Percentiles rank a stretch among this genome's conserved stretches.
phyloP scores from a whole-genome alignment of 768 basidiomycete species.

The Dacryopinax spathularia region DNA sequence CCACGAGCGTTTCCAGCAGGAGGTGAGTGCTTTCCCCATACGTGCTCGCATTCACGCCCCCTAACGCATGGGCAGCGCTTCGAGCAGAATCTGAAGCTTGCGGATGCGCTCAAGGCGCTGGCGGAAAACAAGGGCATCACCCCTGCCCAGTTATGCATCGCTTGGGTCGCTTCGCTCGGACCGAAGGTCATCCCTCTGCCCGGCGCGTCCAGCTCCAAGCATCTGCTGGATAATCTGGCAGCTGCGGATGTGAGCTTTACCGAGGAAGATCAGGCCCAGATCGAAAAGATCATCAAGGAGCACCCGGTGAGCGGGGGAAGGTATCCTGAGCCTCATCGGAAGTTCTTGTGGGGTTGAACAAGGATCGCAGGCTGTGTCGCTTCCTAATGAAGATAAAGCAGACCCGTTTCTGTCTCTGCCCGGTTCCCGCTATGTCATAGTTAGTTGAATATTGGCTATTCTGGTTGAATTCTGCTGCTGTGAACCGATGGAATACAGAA shows the following conservation, averaged over 20 bases:
- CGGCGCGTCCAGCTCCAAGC: conserved; percentile 24
- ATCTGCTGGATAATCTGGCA: conserved; percentile 34
- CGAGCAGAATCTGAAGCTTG: conserved; percentile 26
- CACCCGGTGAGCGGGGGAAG: conserved; percentile 29
- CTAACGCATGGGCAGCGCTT: conserved; percentile 15
- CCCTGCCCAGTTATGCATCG: conserved; percentile 28
- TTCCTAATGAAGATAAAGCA: no score
- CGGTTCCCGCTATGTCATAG: no score
- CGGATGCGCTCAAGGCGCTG: conserved; percentile 21
- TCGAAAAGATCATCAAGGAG: conserved; percentile 27
- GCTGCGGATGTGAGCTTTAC: conserved; percentile 32
- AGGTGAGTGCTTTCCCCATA: conserved; percentile 20
- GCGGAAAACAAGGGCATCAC: conserved; percentile 26
- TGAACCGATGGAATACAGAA: no score
- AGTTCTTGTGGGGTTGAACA: not conserved
- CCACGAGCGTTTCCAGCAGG: conserved; percentile 35
- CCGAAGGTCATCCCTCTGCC: conserved; percentile 20
- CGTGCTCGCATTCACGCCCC: not conserved
- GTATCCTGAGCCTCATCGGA: conserved; percentile 17
- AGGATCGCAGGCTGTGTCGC: no score
- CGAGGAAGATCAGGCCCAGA: conserved; percentile 28
- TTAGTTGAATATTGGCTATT: no score
- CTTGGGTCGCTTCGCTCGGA: conserved; percentile 24
- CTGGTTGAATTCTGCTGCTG: no score
- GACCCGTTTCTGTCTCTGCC: no score